Conservation (phyloP, 208 protist genomes). For the Crithidia thermophila region DNA sequence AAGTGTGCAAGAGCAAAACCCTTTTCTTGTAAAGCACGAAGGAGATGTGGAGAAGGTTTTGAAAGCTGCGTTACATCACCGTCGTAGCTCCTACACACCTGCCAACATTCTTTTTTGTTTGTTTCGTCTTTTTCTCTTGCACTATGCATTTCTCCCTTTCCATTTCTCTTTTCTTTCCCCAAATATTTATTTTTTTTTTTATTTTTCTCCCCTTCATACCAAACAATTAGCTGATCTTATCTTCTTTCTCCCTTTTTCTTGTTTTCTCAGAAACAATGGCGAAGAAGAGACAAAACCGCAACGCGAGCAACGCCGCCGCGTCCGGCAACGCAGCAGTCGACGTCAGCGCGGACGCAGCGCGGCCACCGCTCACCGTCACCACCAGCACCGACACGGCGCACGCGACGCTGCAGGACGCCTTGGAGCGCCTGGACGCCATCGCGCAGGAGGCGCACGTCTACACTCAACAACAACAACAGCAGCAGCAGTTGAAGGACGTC, state of each 20-base stretch:
- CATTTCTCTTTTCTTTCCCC: too few relatives aligned
- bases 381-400: slow-evolving; percentile 21
- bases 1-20: too few relatives aligned
- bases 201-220: not conserved
- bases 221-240: not conserved
- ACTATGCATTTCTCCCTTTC: too few relatives aligned
- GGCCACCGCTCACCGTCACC: slow-evolving; percentile 11
- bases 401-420: slow-evolving; percentile 29
- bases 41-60: too few relatives aligned
- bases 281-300: slow-evolving; percentile 25
- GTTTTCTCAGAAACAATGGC: slow-evolving; percentile 7
- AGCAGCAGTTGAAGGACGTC: slow-evolving; percentile 14
- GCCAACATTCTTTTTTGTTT: too few relatives aligned
- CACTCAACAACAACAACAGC: slow-evolving; percentile 19
- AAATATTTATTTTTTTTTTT: too few relatives aligned
- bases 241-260: not conserved
- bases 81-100: too few relatives aligned
- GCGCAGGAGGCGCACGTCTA: slow-evolving; percentile 55
- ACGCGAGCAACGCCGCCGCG: not conserved
- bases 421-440: slow-evolving; percentile 54
- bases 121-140: too few relatives aligned
- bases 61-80: too few relatives aligned
- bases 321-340: slow-evolving; percentile 2
- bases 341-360: not conserved
- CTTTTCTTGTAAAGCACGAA: too few relatives aligned